These are phyloP conservation scores for Lactarius indigo DNA, from an alignment of 768 basidiomycete species.

Conservation along the genomic window DNA sequence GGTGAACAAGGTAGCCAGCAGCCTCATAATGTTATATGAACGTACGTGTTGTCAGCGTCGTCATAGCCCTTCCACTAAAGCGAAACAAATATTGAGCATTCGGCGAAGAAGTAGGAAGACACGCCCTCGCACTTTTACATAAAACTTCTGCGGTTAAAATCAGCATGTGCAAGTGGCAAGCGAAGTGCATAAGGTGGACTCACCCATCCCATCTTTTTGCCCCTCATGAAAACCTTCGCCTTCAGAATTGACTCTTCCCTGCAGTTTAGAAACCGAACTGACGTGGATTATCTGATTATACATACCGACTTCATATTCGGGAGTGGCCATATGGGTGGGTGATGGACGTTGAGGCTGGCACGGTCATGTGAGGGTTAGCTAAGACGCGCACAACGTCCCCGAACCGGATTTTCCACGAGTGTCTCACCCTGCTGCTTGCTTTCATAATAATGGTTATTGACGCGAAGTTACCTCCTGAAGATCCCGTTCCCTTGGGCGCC, in stretches of 20 bases:
- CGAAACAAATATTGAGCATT: neutral
- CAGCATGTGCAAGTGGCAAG: neutral
- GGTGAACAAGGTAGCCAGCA: conserved; percentile 6
- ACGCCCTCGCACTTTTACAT: conserved; percentile 17
- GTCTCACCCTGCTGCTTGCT: neutral
- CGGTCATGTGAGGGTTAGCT: conserved; percentile 24
- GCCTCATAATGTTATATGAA: neutral
- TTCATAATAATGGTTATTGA: conserved; percentile 22
- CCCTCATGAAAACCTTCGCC: conserved; percentile 26
- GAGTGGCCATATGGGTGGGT: conserved; percentile 1
- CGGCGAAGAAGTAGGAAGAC: neutral
- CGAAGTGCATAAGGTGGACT: neutral
- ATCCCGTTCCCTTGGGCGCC: neutral
- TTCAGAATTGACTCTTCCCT: conserved; percentile 21
- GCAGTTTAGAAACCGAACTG: neutral
- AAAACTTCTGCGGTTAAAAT: conserved; percentile 19
- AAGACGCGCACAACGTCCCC: conserved; percentile 7
- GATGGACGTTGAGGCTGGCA: conserved; percentile 1
- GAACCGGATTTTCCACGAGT: neutral
- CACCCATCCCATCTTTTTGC: conserved; percentile 26
- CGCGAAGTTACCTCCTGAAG: conserved; percentile 18
- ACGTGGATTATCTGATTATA: neutral
- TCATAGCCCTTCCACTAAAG: conserved; percentile 26
- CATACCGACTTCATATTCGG: conserved; percentile 28
- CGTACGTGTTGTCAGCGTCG: conserved; percentile 24